These are phyloP conservation scores for Aspergillus sp. DNA, from an alignment of 2,329 filamentous ascomycete species.

Conservation along the genomic window DNA sequence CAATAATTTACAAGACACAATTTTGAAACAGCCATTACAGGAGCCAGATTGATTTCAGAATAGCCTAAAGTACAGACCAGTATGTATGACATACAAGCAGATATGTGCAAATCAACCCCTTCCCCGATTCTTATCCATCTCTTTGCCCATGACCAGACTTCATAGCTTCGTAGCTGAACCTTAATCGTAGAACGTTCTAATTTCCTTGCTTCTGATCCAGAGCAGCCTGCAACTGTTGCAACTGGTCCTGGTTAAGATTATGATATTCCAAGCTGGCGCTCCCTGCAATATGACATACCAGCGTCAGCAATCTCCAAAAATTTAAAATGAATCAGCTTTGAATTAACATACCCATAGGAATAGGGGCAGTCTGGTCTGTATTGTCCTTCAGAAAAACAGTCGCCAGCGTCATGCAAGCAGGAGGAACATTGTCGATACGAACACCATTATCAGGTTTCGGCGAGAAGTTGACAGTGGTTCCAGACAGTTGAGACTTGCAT, in stretches of 20 bases:
- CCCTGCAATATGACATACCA: neutral
- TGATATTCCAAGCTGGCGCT: neutral
- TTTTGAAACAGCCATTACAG: no score
- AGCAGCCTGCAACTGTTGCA: neutral
- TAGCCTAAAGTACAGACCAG: no score
- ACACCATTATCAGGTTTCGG: neutral
- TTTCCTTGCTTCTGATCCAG: neutral
- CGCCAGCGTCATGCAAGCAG: conserved; percentile 3
- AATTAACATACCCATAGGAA: conserved; percentile 1
- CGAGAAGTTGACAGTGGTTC: neutral
- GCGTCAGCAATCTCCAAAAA: neutral
- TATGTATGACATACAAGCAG: no score
- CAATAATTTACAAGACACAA: no score
- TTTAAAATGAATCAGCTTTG: neutral
- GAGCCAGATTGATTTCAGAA: no score
- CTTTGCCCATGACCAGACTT: neutral
- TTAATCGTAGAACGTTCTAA: neutral
- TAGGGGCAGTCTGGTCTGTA: conserved; percentile 1
- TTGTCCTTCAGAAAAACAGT: neutral
- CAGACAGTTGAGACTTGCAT: neutral
- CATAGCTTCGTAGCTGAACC: neutral
- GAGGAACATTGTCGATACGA: neutral
- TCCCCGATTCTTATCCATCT: neutral
- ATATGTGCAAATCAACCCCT: no score
- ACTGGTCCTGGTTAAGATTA: neutral